Base-by-base conservation (phyloP, 2,329 filamentous ascomycete species). In the Paecilomyces variotii region DNA sequence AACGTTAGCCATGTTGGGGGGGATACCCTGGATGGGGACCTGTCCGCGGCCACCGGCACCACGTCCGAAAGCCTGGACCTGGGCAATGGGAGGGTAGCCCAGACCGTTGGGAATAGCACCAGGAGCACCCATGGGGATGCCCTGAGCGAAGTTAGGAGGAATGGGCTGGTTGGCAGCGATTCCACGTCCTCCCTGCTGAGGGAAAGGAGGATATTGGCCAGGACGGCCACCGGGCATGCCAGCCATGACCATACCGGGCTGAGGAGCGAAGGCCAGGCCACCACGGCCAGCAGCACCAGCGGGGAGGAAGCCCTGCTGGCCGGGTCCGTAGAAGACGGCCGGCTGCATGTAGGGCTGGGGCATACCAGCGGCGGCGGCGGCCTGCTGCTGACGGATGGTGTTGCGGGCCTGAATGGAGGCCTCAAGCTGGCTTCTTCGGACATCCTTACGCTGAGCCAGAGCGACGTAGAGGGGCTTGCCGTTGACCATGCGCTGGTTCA, bases 401-500 rank as follows among this genome's bases (percentile, higher is more conserved):
- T 97, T 97, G 78, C 94, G 91, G 77, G 94, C 93, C 82, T 97
- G 94, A 78, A 99, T 99, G 79, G 91, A 97, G 70, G 93, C 93
- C 83, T 99, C 94, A 68, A 99, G 90, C 83, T 97, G 94, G 82
- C 87, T 96, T 86, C 97, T 96, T 79, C 94, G 92, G 71, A 99
- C 93, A 79, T 99, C 94, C 87, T 99, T 99, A 80, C 94, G 93
- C 84, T 99, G 94, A 64, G 94, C 94, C 65, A 99, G 86, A 69
- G 94, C 94, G 70, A 99, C 94, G 74, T 99, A 99, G 61, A 99
- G 84, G 59, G 94, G 94, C 87, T 99, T 99, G 80, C 85, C 85
- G 76, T 92, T 89, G 67, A 97, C 84, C 94, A 99, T 99, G 78
- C 94, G 91, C 84, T 97, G 93, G 84, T 99, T 99, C 91, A 97